A percentile compares a stretch with the other conserved stretches of the same genome.
Evolutionary conservation across 345 rosid species (phyloP).

Genomic region (Nephelium lappaceum): DNA sequence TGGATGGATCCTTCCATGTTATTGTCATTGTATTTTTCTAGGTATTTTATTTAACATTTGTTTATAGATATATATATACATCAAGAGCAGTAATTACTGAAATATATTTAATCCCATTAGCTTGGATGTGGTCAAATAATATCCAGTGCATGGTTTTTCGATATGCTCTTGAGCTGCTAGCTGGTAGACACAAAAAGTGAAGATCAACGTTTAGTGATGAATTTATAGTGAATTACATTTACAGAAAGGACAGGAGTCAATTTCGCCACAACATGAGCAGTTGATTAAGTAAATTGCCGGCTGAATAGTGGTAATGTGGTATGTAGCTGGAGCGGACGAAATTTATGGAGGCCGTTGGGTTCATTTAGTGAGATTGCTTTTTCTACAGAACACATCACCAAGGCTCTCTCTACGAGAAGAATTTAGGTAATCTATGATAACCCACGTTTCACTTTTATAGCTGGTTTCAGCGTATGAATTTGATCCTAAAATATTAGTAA

Average conservation of each 20-base stretch:
- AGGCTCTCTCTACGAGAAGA: not conserved
- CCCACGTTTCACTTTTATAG: too few species aligned
- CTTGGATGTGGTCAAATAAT: not conserved
- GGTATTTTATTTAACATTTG: not conserved
- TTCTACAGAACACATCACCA: not conserved
- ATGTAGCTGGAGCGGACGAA: not conserved
- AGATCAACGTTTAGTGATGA: not conserved
- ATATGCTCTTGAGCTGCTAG: not conserved
- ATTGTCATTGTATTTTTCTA: too few species aligned
- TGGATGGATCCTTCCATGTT: not conserved
- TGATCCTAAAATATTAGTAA: too few species aligned
- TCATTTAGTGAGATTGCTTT: slow-evolving; percentile 2
- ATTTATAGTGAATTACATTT: not conserved
- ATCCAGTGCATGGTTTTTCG: not conserved
- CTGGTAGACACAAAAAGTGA: not conserved
- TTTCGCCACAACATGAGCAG: not conserved
- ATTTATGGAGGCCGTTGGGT: slow-evolving; percentile 13
- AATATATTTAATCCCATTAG: not conserved
- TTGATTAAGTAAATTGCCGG: not conserved
- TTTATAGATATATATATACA: too few species aligned
- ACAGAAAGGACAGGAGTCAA: not conserved
- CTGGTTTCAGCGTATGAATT: too few species aligned
- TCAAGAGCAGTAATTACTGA: not conserved
- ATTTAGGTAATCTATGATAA: not conserved
- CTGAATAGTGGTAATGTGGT: not conserved